Conservation (phyloP, 1,139 yeast genomes). For the Pichia sp. region DNA sequence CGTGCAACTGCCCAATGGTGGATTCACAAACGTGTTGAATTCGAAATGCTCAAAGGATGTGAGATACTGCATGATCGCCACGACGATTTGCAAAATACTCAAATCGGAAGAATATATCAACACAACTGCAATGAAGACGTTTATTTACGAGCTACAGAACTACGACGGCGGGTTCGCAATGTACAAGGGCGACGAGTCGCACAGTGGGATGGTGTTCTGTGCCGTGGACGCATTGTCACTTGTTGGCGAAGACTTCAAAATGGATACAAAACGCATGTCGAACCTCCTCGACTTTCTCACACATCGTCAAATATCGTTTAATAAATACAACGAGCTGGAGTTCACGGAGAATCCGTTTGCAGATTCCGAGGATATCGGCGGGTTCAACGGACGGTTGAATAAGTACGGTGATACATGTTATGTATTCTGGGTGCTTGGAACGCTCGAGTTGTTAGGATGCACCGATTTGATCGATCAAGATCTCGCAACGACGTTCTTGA, state of each 20-base stretch:
- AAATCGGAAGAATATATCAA: conserved; percentile 42
- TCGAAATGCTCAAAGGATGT: conserved; percentile 68
- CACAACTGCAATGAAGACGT: conserved; percentile 37
- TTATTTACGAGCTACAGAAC: conserved; percentile 43
- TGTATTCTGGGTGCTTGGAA: conserved; percentile 81
- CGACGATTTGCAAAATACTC: conserved; percentile 57
- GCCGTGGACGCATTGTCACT: conserved; percentile 62
- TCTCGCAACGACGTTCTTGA: conserved; percentile 45
- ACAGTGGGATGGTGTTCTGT: conserved; percentile 87
- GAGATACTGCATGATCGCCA: conserved; percentile 74
- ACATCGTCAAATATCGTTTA: conserved; percentile 56
- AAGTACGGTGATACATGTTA: conserved; percentile 91
- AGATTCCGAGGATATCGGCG: conserved; percentile 58
- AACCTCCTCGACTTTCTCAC: conserved; percentile 60
- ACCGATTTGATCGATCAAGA: conserved; percentile 38
- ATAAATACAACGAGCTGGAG: conserved; percentile 26
- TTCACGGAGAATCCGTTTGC: conserved; percentile 37
- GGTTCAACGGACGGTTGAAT: conserved; percentile 85
- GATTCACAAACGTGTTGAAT: conserved; percentile 51
- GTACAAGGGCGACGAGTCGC: conserved; percentile 59
- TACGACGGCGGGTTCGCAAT: conserved; percentile 72
- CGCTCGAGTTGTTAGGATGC: conserved; percentile 45
- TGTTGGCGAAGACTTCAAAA: too few relatives aligned
- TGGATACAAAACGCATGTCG: too few relatives aligned
- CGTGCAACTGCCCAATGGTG: conserved; percentile 61